Evolutionary conservation across 1,139 yeast species (phyloP).

Genomic region (Hyphopichia buzzinii): DNA sequence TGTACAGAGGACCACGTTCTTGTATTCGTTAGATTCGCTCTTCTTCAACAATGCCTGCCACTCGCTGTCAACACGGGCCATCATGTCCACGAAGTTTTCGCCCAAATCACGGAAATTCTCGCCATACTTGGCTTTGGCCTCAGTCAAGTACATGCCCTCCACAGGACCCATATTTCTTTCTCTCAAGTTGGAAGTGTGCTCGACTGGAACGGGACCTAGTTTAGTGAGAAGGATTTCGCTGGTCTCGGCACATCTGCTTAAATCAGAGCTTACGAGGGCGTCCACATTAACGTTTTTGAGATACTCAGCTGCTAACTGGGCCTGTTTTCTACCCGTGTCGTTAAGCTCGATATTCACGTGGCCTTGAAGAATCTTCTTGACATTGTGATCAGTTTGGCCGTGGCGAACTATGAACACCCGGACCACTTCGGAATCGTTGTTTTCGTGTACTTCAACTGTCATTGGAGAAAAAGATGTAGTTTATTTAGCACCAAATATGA

Average conservation of each 20-base stretch:
- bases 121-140: constrained; percentile 54
- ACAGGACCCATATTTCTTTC: constrained; percentile 77
- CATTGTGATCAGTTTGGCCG: constrained; percentile 77
- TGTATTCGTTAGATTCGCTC: constrained; percentile 28
- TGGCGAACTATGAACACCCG: constrained; percentile 69
- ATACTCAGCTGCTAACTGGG: constrained; percentile 45
- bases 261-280: constrained; percentile 56
- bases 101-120: constrained; percentile 45
- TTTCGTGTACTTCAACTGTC: constrained; percentile 30
- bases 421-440: constrained; percentile 36
- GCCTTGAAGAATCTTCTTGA: constrained; percentile 68
- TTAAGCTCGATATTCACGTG: constrained; percentile 65
- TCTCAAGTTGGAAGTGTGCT: constrained; percentile 47
- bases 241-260: constrained; percentile 60
- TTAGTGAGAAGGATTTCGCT: constrained; percentile 33
- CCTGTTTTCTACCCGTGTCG: constrained; percentile 56
- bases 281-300: constrained; percentile 46
- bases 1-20: constrained; percentile 63
- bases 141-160: constrained; percentile 70
- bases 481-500: no score
- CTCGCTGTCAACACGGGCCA: constrained; percentile 48
- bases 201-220: constrained; percentile 20
- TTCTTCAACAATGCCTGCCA: constrained; percentile 45
- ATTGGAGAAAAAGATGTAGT: no score
- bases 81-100: constrained; percentile 49